phyloP scores from a whole-genome alignment of 2,329 filamentous ascomycete genomes.

The Penicillium fuscoglaucum region DNA sequence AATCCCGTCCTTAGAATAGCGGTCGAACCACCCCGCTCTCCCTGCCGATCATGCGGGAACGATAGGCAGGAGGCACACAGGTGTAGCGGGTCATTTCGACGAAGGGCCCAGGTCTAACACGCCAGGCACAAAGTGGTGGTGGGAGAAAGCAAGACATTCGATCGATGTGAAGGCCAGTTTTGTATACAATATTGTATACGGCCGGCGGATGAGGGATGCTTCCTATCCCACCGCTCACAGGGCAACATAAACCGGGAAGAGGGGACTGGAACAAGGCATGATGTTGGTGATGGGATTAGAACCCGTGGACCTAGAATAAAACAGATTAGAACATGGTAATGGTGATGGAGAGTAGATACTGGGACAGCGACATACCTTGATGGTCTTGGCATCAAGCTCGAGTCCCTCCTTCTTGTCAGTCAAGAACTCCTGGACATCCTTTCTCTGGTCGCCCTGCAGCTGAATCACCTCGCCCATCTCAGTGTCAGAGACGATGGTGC shows the following conservation, averaged over 20 bases:
- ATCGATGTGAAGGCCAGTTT: constrained; percentile 22
- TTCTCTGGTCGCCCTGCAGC: constrained; percentile 98
- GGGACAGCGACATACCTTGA: constrained; percentile 66
- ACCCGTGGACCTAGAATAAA: constrained; percentile 50
- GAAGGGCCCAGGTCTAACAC: constrained; percentile 34
- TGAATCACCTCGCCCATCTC: constrained; percentile 99
- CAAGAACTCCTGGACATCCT: constrained; percentile 97
- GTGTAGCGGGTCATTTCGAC: constrained; percentile 32
- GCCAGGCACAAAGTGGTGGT: constrained; percentile 30
- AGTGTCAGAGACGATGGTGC: constrained; percentile 92
- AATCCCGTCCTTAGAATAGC: constrained; percentile 35
- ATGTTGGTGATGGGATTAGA: constrained; percentile 47
- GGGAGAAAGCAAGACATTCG: constrained; percentile 27
- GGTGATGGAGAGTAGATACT: neutral
- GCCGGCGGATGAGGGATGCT: constrained; percentile 30
- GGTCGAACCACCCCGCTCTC: constrained; percentile 28
- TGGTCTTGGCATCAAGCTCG: constrained; percentile 91
- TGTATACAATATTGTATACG: constrained; percentile 13
- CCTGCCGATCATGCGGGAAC: constrained; percentile 24
- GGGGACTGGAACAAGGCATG: constrained; percentile 46
- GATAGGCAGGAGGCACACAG: constrained; percentile 20
- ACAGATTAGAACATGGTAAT: constrained; percentile 8
- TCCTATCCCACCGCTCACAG: constrained; percentile 42
- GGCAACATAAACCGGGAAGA: constrained; percentile 43
- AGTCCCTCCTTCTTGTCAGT: constrained; percentile 93